Conservation (phyloP, 345 rosid species). For the Eucalyptus fibrosa region DNA sequence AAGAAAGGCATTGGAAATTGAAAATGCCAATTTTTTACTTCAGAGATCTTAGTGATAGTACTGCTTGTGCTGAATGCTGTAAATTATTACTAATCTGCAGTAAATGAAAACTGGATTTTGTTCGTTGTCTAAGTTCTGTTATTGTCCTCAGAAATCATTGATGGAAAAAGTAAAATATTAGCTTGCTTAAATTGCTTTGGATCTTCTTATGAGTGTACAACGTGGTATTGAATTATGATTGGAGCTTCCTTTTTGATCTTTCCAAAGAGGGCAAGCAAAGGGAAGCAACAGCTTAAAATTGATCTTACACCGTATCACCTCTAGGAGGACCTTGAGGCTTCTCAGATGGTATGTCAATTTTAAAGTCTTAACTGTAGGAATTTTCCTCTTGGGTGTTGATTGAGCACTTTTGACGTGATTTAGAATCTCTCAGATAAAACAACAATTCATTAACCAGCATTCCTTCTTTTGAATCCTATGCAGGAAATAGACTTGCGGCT, state of each 20-base stretch:
- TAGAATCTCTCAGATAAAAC: background rate
- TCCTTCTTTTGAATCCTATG: background rate
- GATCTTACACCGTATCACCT: constrained; percentile 70
- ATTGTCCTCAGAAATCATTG: background rate
- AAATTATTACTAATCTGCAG: background rate
- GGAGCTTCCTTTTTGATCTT: background rate
- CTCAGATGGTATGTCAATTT: background rate
- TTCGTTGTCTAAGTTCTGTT: background rate
- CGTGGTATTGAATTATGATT: background rate
- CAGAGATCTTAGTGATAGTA: background rate
- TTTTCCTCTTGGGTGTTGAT: background rate
- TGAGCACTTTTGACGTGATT: background rate
- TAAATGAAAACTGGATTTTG: background rate
- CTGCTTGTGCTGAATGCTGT: background rate
- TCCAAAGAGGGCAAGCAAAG: constrained; percentile 71
- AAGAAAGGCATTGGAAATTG: background rate
- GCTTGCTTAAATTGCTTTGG: background rate
- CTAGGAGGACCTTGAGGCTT: background rate
- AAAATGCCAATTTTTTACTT: background rate
- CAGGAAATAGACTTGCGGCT: background rate
- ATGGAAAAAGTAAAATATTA: background rate
- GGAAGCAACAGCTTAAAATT: constrained; percentile 57
- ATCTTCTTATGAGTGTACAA: background rate
- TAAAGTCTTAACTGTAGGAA: background rate
- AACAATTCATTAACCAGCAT: background rate